Conservation (phyloP, 257 asterid genomes). For the Nicotiana otophora region DNA sequence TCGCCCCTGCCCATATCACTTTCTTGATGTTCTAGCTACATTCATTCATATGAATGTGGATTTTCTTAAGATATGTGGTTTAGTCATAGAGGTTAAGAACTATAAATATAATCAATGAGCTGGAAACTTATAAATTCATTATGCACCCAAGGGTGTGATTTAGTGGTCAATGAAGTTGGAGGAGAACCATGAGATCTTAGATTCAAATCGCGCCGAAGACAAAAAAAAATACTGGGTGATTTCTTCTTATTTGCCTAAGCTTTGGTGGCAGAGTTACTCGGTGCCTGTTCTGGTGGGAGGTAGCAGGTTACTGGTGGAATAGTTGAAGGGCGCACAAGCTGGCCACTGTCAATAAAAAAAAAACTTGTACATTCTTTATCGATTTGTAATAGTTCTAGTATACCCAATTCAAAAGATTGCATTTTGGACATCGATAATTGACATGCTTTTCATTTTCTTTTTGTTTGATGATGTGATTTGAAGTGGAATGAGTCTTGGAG, state of each 20-base stretch:
- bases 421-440: neutral
- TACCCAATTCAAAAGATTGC: neutral
- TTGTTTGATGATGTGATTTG: neutral
- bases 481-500: conserved; percentile 1
- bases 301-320: no score
- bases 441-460: neutral
- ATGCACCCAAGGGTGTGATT: neutral
- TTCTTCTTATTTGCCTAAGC: no score
- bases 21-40: neutral
- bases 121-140: neutral
- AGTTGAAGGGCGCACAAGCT: no score
- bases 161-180: no score
- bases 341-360: no score
- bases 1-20: neutral
- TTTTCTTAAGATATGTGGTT: neutral
- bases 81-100: neutral
- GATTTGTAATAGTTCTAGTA: neutral
- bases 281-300: no score
- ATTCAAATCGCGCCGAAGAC: no score
- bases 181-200: no score
- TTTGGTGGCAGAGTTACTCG: no score
- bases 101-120: neutral
- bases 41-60: neutral
- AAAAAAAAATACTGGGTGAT: no score
- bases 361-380: neutral